phyloP scores from a whole-genome alignment of 768 basidiomycete genomes.

The Russula abietina region DNA sequence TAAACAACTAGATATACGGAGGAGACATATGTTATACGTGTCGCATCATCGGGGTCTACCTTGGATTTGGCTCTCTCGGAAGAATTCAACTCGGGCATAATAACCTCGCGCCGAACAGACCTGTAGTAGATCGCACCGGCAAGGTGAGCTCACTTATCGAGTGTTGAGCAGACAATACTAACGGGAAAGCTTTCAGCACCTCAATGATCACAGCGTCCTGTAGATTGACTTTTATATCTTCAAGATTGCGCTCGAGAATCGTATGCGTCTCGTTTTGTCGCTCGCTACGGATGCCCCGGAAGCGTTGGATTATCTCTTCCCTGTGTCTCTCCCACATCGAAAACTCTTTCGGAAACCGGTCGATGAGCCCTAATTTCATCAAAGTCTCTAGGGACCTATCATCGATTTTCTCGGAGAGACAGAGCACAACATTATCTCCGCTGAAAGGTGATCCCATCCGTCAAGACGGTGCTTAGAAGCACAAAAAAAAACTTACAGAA shows the following conservation, averaged over 20 bases:
- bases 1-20: not conserved
- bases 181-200: conserved; percentile 11
- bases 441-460: not conserved
- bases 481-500: not conserved
- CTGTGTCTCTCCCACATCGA: not conserved
- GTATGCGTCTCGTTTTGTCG: not conserved
- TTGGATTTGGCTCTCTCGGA: not conserved
- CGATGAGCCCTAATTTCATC: not conserved
- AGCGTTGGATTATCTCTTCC: not conserved
- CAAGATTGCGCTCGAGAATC: not conserved
- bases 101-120: conserved; percentile 4
- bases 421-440: conserved; percentile 6
- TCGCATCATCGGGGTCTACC: not conserved
- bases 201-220: conserved; percentile 2
- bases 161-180: not conserved
- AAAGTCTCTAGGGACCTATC: conserved; percentile 8
- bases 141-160: too few relatives aligned
- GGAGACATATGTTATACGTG: not conserved
- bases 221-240: not conserved
- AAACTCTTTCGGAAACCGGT: conserved; percentile 2
- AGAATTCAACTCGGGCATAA: not conserved
- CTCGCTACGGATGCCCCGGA: not conserved
- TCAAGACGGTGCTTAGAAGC: not conserved
- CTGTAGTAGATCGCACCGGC: not conserved
- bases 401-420: conserved; percentile 15